Conservation (phyloP, 1,284 basidiomycete genomes). For the Ustilago loliicola region DNA sequence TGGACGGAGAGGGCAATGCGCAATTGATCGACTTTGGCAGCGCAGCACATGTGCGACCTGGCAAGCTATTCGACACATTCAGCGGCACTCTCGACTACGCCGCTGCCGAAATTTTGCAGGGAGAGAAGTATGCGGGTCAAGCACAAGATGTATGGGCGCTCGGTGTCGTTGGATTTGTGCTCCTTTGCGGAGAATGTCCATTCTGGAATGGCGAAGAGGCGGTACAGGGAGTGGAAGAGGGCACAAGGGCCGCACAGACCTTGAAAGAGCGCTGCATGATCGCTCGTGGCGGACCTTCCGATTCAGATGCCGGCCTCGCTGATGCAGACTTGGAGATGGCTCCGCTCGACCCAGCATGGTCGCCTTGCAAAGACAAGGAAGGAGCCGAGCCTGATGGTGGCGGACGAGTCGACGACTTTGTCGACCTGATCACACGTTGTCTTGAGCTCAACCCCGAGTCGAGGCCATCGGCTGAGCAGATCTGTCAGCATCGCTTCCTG, state of each 20-base stretch:
- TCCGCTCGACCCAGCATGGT: slow-evolving; percentile 44
- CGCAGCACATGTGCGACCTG: slow-evolving; percentile 79
- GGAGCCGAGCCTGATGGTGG: slow-evolving; percentile 76
- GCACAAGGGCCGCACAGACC: slow-evolving; percentile 60
- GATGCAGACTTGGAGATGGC: slow-evolving; percentile 27
- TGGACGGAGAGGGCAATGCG: slow-evolving; percentile 74
- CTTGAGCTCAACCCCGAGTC: slow-evolving; percentile 76
- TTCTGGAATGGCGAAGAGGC: slow-evolving; percentile 74
- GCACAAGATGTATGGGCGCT: slow-evolving; percentile 99
- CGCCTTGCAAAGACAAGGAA: slow-evolving; percentile 37
- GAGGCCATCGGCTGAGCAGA: slow-evolving; percentile 82
- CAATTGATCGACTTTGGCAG: slow-evolving; percentile 95
- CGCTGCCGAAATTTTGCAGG: slow-evolving; percentile 93
- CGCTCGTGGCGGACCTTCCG: slow-evolving; percentile 37
- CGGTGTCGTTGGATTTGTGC: slow-evolving; percentile 96
- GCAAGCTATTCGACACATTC: slow-evolving; percentile 95
- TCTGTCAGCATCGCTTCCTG: slow-evolving; percentile 83
- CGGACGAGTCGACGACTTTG: slow-evolving; percentile 83
- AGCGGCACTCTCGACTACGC: slow-evolving; percentile 89
- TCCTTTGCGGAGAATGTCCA: slow-evolving; percentile 94
- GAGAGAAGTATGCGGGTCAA: slow-evolving; percentile 93
- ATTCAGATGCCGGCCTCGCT: slow-evolving; percentile 20
- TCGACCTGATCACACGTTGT: slow-evolving; percentile 82
- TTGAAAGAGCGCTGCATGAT: slow-evolving; percentile 59
- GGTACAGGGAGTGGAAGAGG: slow-evolving; percentile 59